A percentile compares a stretch with the other conserved stretches of the same genome.
Evolutionary conservation across 495 filamentous ascomycete species (phyloP).

Genomic region (Entonaema liquescens): DNA sequence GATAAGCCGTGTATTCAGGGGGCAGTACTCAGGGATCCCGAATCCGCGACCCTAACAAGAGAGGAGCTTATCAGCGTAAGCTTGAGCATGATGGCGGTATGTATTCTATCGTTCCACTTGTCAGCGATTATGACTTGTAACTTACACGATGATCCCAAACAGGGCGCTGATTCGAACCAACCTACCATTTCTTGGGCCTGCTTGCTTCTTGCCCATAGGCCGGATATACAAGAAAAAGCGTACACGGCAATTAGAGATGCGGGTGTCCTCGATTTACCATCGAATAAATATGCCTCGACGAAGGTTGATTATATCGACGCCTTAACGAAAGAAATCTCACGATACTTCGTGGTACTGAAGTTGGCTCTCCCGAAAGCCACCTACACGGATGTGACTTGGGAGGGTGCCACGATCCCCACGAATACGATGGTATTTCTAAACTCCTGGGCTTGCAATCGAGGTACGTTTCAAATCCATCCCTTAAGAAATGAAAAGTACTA

Average conservation of each 20-base stretch:
- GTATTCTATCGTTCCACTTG: neutral
- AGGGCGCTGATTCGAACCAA: constrained; percentile 35
- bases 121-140: neutral
- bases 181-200: constrained; percentile 61
- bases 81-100: constrained; percentile 70
- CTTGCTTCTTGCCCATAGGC: constrained; percentile 75
- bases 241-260: constrained; percentile 70
- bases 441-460: constrained; percentile 16
- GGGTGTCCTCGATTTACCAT: constrained; percentile 71
- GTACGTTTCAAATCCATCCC: neutral
- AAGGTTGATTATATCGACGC: constrained; percentile 77
- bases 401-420: constrained; percentile 66
- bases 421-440: constrained; percentile 74
- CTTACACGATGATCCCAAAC: neutral
- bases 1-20: constrained; percentile 77
- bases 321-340: constrained; percentile 72
- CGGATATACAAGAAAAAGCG: constrained; percentile 70
- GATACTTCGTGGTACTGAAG: constrained; percentile 79
- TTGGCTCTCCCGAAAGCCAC: constrained; percentile 72
- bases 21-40: constrained; percentile 72
- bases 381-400: constrained; percentile 70
- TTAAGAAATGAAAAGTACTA: neutral
- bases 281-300: constrained; percentile 72
- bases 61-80: constrained; percentile 77
- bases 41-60: constrained; percentile 60